phyloP scores from a whole-genome alignment of 2,329 filamentous ascomycete genomes.

The Fusarium sp. region DNA sequence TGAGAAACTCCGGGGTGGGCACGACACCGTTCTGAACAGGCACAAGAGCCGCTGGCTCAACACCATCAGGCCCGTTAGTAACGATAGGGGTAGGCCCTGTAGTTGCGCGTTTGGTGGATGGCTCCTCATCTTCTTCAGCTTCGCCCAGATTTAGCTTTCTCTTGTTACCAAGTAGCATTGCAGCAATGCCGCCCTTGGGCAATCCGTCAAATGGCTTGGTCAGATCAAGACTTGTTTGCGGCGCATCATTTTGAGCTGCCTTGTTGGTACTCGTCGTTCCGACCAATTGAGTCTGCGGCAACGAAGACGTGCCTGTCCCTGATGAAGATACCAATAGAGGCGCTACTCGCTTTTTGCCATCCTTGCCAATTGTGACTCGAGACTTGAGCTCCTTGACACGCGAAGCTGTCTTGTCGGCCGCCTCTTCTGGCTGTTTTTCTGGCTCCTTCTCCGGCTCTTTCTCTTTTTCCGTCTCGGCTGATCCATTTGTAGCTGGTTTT shows the following conservation, averaged over 20 bases:
- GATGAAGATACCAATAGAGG: conserved; percentile 92
- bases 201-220: conserved; percentile 94
- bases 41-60: conserved; percentile 78
- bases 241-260: conserved; percentile 73
- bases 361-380: conserved; percentile 92
- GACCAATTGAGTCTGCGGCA: conserved; percentile 89
- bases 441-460: conserved; percentile 51
- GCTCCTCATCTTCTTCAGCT: conserved; percentile 78
- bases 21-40: conserved; percentile 69
- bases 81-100: conserved; percentile 80
- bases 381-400: conserved; percentile 78
- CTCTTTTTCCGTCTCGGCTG: conserved; percentile 50
- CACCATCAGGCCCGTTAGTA: conserved; percentile 79
- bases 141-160: conserved; percentile 81
- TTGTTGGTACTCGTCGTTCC: conserved; percentile 75
- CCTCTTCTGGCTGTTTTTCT: conserved; percentile 58
- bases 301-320: conserved; percentile 84
- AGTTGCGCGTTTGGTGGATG: conserved; percentile 62
- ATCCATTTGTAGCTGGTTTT: conserved; percentile 56
- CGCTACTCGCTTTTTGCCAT: conserved; percentile 95
- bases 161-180: conserved; percentile 93
- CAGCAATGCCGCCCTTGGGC: conserved; percentile 86
- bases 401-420: conserved; percentile 64
- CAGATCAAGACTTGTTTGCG: conserved; percentile 86
- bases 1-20: conserved; percentile 82